Evolutionary conservation across 2,329 filamentous ascomycete species (phyloP), one percentile per base, ranked within the genome.

Genomic region (Zarea fungicola): DNA sequence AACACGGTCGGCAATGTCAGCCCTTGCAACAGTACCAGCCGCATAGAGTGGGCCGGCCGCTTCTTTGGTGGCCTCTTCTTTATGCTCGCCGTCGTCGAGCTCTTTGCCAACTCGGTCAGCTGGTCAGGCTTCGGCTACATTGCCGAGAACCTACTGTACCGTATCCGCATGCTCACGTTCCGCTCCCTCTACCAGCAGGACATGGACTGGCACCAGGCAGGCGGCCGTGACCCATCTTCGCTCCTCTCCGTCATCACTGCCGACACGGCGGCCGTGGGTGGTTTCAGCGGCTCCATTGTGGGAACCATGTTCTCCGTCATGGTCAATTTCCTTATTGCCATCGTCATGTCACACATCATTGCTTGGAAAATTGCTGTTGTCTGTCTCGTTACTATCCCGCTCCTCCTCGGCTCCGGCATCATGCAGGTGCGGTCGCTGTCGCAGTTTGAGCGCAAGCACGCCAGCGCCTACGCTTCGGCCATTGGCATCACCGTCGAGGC

Each of bases 361-460:
- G 83, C 83, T 3, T 90, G 86, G 87, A 85, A 81, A 59, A 87
- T 90, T 52, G 85, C 85, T 1, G 66, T 90, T 13, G 85, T 90
- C 4, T 84, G 84, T 48, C 71, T 90, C 6, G 76, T 84, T 1
- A 73, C 80, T 8, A 80, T 89, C 0, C 87, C 86, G 0, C 65
- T 89, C 9, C 75, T 89, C 6, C 71, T 90, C 0, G 81, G 81
- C 2, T 76, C 84, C 0, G 85, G 86, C 0, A 76, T 86, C 53
- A 80, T 89, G 77, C 78, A 86, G 54, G 71, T 89, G 14, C 75
- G 74, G 1, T 75, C 82, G 3, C 73, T 87, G 1, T 75, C 78
- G 3, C 73, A 76, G 31, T 81, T 84, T 41, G 80, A 87, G 53
- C 74, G 78, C 48, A 76, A 77, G 13, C 81, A 86, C 55, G 77